phyloP scores from a whole-genome alignment of 75 land plant species.

The Picea glauca region DNA sequence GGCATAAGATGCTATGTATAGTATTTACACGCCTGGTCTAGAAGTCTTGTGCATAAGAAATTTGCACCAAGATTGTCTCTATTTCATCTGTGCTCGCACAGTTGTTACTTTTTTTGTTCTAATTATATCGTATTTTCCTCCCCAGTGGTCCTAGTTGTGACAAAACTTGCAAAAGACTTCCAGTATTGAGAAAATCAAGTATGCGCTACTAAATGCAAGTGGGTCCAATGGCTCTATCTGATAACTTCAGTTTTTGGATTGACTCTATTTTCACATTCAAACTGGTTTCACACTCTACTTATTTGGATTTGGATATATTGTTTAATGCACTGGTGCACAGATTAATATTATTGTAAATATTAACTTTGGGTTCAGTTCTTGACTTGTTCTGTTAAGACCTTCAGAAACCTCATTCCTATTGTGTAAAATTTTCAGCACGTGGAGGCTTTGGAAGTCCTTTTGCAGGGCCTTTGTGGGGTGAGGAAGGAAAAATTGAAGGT shows the following conservation, averaged over 20 bases:
- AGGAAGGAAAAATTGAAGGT: constrained; percentile 66
- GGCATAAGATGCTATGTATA: not conserved
- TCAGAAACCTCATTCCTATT: not conserved
- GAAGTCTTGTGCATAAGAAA: not conserved
- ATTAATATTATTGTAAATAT: not conserved
- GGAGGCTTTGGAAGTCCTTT: constrained; percentile 87
- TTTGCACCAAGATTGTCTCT: not conserved
- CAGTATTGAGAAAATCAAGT: not conserved
- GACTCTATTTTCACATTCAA: not conserved
- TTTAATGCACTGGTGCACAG: not conserved
- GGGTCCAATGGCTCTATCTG: not conserved
- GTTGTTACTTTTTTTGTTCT: not conserved
- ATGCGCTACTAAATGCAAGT: not conserved
- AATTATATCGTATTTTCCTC: not conserved
- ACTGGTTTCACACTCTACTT: not conserved
- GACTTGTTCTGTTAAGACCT: not conserved
- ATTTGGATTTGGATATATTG: not conserved
- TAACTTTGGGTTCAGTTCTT: not conserved
- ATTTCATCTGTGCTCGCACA: not conserved
- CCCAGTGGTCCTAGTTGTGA: not conserved
- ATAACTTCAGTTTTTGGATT: not conserved
- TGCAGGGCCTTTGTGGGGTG: constrained; percentile 92
- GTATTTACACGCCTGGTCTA: not conserved
- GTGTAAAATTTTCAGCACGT: constrained; percentile 64
- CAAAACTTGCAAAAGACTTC: not conserved